Evolutionary conservation across 345 rosid genomes (phyloP).

Genomic region (Pugionium dolabratum): DNA sequence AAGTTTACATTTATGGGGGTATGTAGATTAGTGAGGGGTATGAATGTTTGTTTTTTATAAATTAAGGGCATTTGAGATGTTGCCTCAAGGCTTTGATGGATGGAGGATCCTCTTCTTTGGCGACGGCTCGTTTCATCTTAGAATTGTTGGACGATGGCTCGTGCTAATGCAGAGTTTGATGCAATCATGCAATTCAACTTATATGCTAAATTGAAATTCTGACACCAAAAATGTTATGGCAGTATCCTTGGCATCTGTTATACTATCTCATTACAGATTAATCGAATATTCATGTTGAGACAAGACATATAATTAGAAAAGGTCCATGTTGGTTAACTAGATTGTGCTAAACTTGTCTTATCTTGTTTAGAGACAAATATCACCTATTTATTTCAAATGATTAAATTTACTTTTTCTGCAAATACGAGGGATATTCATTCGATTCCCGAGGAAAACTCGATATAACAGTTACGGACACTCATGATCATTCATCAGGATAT

Average conservation of each 20-base stretch:
- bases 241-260: background rate
- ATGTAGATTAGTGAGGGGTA: no score
- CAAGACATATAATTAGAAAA: background rate
- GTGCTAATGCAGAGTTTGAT: background rate
- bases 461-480: background rate
- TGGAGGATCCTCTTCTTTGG: constrained; percentile 48
- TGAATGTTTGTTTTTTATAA: no score
- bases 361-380: no score
- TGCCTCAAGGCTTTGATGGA: constrained; percentile 29
- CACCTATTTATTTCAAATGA: no score
- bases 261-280: background rate
- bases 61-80: no score
- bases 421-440: background rate
- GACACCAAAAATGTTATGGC: no score
- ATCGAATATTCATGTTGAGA: background rate
- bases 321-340: background rate
- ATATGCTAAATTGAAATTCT: background rate
- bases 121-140: constrained; percentile 38
- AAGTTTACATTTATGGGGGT: no score
- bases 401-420: constrained; percentile 19
- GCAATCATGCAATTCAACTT: background rate
- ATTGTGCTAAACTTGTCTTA: background rate
- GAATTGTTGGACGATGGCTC: constrained; percentile 26
- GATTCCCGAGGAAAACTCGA: background rate
- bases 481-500: background rate